Evolutionary conservation across 805 yeast genomes (phyloP).

Genomic region (Alloascoidea africana): DNA sequence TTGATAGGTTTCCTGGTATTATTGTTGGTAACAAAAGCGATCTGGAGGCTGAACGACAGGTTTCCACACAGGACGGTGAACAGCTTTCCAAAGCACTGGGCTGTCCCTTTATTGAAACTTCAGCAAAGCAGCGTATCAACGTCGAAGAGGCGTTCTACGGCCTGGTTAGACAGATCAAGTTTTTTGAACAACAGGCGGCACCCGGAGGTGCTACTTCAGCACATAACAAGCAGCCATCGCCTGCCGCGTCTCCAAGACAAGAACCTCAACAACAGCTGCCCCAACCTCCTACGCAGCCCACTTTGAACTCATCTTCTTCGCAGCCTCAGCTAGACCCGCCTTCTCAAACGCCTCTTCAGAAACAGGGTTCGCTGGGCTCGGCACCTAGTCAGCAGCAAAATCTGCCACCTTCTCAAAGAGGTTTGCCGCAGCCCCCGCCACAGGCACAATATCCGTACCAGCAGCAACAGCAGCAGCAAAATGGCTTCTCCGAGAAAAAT

Average conservation of each 20-base stretch:
- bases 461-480: no score
- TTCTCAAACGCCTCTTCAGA: no score
- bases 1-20: conserved; percentile 60
- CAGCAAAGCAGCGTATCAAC: conserved; percentile 75
- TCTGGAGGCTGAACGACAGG: conserved; percentile 62
- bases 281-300: no score
- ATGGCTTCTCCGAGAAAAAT: no score
- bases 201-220: background rate
- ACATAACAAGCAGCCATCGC: background rate
- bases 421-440: no score
- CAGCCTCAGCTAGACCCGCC: no score
- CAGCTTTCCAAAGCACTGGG: conserved; percentile 54
- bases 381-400: no score
- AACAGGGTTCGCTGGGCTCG: no score
- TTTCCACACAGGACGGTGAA: conserved; percentile 75
- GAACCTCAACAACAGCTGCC: conserved; percentile 1
- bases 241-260: background rate
- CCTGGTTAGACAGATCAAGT: conserved; percentile 40
- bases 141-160: conserved; percentile 67
- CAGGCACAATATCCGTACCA: no score
- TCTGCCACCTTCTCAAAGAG: no score
- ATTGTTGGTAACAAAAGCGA: conserved; percentile 76
- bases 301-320: no score
- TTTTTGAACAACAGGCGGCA: background rate
- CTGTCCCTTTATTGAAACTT: conserved; percentile 69